Percentiles rank a stretch among this genome's conserved stretches.
These are phyloP conservation scores for Quercus suber DNA, from an alignment of 306 rosid species.

Conservation along the genomic window DNA sequence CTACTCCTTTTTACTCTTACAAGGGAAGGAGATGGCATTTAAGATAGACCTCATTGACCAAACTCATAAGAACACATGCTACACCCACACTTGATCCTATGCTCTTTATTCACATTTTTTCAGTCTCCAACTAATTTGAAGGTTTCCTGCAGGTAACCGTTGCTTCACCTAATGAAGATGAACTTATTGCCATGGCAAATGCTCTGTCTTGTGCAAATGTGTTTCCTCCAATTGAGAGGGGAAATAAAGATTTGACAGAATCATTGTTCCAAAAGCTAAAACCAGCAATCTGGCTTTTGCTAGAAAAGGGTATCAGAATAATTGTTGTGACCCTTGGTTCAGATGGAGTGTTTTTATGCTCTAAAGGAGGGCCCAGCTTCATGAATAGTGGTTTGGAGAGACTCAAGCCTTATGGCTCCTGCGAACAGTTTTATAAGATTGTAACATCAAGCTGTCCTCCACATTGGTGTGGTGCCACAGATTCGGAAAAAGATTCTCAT, in stretches of 20 bases:
- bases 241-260: conserved; percentile 30
- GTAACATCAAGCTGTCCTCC: conserved; percentile 52
- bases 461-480: conserved; percentile 22
- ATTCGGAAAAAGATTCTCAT: conserved; percentile 39
- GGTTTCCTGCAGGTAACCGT: conserved; percentile 43
- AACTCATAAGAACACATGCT: not conserved
- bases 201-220: conserved; percentile 50
- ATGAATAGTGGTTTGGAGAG: conserved; percentile 29
- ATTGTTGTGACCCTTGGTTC: conserved; percentile 73
- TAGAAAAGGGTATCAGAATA: conserved; percentile 71
- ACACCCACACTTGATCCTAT: not conserved
- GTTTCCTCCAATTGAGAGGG: conserved; percentile 43
- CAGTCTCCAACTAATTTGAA: not conserved
- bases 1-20: no score
- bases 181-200: conserved; percentile 83
- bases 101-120: not conserved
- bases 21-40: no score
- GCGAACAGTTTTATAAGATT: conserved; percentile 36
- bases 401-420: conserved; percentile 20
- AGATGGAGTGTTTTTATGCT: conserved; percentile 69
- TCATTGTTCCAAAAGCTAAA: conserved; percentile 61
- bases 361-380: conserved; percentile 51
- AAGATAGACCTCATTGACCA: no score
- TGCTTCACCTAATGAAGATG: conserved; percentile 88
- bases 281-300: conserved; percentile 70